Base-by-base conservation (phyloP, 116 monocot species). In the Thalassia testudinum region DNA sequence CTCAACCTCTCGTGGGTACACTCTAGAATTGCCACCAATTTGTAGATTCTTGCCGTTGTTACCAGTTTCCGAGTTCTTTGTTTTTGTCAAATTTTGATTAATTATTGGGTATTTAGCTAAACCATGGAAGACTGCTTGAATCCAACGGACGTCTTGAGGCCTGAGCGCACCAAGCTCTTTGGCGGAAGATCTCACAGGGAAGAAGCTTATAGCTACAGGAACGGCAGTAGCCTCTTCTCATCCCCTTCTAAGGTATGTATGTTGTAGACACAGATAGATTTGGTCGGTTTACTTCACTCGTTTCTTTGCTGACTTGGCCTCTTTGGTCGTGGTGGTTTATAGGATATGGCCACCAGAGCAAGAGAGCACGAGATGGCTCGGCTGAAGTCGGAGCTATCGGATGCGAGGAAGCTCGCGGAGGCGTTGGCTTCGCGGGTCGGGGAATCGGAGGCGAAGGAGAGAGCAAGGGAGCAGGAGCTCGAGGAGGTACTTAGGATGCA, bases 401-500 rank as follows among this genome's bases (percentile, higher is more conserved):
- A 48, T 23, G 63, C 66, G 11, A 69, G 47, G 15, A 27, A 11
- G 24, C 26, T 21, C 15, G 62, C 58, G 17, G 63, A 64, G 22
- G 72, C 58, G 42, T 58, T 78, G 11, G 59, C 37, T 26, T 42
- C 47, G 22, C 26, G 38, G 29, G 60, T 83, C 23, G 68, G 58
- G 37, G 54, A 67, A 22, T 52, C 70, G 0, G 67, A 68, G 29
- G 49, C 60, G 11, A 70, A 34, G 28, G 51, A 57, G 13, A 56
- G 22, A 42, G 43, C 55, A 27, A 37, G 27, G 63, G 65, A 50
- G 29, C 40, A 25, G 12, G 56, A 73, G 62, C 34, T 60, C 4
- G 44, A 43, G 28, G 15, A 15, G 19, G 40, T 40, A 40, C 7
- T 26, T 19, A 2, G 21, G 27, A 18, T 4, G 15, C 43, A 18